A percentile compares a stretch with the other conserved stretches of the same genome.
phyloP scores from a whole-genome alignment of 805 yeast species.

The Zygoascus ofunaensis region DNA sequence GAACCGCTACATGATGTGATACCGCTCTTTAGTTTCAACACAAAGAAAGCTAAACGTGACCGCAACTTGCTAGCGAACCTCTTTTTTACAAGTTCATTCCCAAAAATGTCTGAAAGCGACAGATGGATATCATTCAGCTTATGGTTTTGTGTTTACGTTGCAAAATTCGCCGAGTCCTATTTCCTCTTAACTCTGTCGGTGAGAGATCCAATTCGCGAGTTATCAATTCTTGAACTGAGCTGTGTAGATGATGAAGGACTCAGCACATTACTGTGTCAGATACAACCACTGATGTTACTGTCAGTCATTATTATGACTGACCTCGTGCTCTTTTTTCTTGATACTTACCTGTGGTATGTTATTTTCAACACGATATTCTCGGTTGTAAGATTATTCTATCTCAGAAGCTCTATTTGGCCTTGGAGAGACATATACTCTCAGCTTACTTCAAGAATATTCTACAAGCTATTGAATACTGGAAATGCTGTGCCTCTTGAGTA shows the following conservation, averaged over 20 bases:
- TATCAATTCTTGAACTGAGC: conserved; percentile 71
- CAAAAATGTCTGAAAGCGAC: conserved; percentile 73
- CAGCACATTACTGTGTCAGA: conserved; percentile 65
- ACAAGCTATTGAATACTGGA: conserved; percentile 50
- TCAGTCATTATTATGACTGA: conserved; percentile 91
- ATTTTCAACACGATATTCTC: conserved; percentile 90
- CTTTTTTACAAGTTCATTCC: conserved; percentile 90
- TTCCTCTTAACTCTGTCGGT: conserved; percentile 82
- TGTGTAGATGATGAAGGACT: conserved; percentile 94
- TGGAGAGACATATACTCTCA: conserved; percentile 98
- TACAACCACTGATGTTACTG: conserved; percentile 80
- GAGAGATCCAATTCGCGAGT: conserved; percentile 89
- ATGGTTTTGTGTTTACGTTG: conserved; percentile 83
- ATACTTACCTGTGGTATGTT: conserved; percentile 98
- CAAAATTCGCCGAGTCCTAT: conserved; percentile 86
- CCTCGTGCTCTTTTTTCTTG: conserved; percentile 91
- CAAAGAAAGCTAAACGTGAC: conserved; percentile 46
- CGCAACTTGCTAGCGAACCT: conserved; percentile 88
- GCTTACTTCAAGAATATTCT: conserved; percentile 63
- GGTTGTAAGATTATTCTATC: conserved; percentile 93
- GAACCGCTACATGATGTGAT: conserved; percentile 96
- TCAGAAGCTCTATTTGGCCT: conserved; percentile 97
- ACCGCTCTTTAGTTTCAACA: conserved; percentile 70
- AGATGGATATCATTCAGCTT: conserved; percentile 92
- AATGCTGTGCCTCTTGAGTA: background rate